Conservation (phyloP, 345 rosid genomes). For the Erysimum cheiranthoides region DNA sequence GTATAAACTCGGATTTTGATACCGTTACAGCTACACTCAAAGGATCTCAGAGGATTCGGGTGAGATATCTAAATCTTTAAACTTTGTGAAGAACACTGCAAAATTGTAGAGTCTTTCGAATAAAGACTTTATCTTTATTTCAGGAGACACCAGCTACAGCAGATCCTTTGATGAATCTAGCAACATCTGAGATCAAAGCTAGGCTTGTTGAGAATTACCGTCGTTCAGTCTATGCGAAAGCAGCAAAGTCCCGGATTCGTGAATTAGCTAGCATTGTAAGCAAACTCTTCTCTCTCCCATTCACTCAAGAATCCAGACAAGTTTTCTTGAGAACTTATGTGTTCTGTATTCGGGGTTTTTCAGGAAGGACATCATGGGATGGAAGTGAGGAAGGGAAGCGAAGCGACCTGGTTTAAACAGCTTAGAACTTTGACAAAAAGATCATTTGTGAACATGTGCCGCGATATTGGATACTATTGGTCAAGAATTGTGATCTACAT, state of each 20-base stretch:
- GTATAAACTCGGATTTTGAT: slow-evolving; percentile 76
- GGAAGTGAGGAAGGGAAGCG: slow-evolving; percentile 47
- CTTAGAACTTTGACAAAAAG: slow-evolving; percentile 65
- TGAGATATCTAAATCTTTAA: slow-evolving; percentile 9
- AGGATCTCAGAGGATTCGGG: slow-evolving; percentile 51
- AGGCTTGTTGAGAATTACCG: slow-evolving; percentile 72
- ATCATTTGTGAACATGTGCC: slow-evolving; percentile 76
- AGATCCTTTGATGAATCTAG: slow-evolving; percentile 73
- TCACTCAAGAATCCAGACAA: slow-evolving; percentile 11
- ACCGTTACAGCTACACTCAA: slow-evolving; percentile 49
- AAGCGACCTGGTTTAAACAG: slow-evolving; percentile 73
- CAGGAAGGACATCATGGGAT: slow-evolving; percentile 62
- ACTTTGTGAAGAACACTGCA: background rate
- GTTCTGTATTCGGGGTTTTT: slow-evolving; percentile 2
- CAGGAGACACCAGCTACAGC: slow-evolving; percentile 71
- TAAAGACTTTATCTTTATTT: background rate
- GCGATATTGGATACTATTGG: slow-evolving; percentile 86
- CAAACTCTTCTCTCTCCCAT: background rate
- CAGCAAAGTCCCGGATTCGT: slow-evolving; percentile 55
- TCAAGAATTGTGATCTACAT: slow-evolving; percentile 74
- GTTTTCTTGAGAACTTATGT: background rate
- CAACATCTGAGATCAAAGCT: slow-evolving; percentile 78
- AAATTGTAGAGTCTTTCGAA: background rate
- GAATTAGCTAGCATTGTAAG: slow-evolving; percentile 74
- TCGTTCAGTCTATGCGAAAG: slow-evolving; percentile 60